Percentiles rank a stretch among this genome's conserved stretches.
These are phyloP conservation scores for Volvox africanus DNA, from an alignment of 139 green algal species.

Conservation along the genomic window DNA sequence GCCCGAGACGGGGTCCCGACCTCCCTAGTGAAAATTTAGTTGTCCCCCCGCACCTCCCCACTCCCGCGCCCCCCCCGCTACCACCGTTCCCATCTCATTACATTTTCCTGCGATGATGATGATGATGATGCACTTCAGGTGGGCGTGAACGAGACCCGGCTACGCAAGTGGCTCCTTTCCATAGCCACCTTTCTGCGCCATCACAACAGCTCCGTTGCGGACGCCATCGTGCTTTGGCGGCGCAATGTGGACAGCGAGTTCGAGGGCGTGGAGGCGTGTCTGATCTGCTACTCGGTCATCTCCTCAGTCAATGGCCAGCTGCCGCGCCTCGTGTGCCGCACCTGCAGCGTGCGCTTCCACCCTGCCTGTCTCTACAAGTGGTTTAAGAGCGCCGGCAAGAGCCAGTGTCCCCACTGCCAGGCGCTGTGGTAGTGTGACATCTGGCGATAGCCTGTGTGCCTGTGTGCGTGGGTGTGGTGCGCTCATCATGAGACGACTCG, in stretches of 20 bases:
- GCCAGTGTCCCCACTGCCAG: constrained; percentile 94
- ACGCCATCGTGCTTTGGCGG: constrained; percentile 90
- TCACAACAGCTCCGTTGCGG: constrained; percentile 84
- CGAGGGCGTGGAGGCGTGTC: constrained; percentile 90
- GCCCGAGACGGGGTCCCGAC: no score
- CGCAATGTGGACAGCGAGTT: constrained; percentile 80
- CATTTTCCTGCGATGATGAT: no score
- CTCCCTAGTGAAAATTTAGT: no score
- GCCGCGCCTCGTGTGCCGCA: constrained; percentile 89
- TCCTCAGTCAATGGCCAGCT: constrained; percentile 85
- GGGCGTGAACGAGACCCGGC: constrained; percentile 83
- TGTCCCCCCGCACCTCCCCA: no score
- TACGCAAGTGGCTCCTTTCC: constrained; percentile 97
- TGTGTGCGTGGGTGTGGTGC: no score
- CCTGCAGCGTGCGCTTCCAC: constrained; percentile 95
- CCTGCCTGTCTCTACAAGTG: constrained; percentile 95
- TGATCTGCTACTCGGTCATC: constrained; percentile 97
- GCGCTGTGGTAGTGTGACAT: constrained; percentile 43
- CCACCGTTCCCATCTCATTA: no score
- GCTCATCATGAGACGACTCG: no score
- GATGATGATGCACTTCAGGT: background rate
- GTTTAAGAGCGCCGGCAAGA: constrained; percentile 91
- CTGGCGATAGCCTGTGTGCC: no score
- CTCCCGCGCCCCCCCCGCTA: no score
- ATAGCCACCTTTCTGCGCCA: constrained; percentile 89